A percentile compares a stretch with the other conserved stretches of the same genome.
Evolutionary conservation across 352 stramenopile species (phyloP).

Genomic region (Globisporangium echinulatum): DNA sequence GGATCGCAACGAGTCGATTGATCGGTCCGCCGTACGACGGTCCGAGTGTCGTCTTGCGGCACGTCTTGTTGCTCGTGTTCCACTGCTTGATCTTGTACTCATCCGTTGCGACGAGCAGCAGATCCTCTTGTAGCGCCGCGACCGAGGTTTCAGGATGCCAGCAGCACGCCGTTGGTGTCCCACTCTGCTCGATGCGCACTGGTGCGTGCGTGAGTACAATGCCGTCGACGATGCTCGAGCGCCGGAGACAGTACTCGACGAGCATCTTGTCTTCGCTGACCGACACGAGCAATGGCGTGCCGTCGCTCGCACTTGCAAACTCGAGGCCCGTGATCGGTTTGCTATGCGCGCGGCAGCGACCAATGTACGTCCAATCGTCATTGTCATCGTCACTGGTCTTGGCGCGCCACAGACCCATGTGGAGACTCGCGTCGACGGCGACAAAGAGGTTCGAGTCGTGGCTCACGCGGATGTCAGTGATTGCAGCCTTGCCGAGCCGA

Average conservation of each 20-base stretch:
- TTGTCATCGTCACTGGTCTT: slow-evolving; percentile 23
- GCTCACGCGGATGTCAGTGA: slow-evolving; percentile 78
- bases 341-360: slow-evolving; percentile 66
- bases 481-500: slow-evolving; percentile 55
- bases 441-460: slow-evolving; percentile 70
- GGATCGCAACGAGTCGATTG: slow-evolving; percentile 70
- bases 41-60: slow-evolving; percentile 84
- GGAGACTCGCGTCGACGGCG: slow-evolving; percentile 61
- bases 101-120: slow-evolving; percentile 85
- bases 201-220: slow-evolving; percentile 72
- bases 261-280: slow-evolving; percentile 83
- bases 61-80: slow-evolving; percentile 89
- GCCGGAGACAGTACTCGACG: slow-evolving; percentile 86
- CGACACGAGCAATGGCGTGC: slow-evolving; percentile 74
- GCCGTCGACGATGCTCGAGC: slow-evolving; percentile 80
- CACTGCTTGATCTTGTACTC: slow-evolving; percentile 94
- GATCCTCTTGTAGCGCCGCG: slow-evolving; percentile 78
- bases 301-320: slow-evolving; percentile 74
- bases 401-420: slow-evolving; percentile 71
- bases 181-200: slow-evolving; percentile 79
- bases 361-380: slow-evolving; percentile 82
- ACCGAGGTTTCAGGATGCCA: slow-evolving; percentile 79
- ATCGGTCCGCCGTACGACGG: slow-evolving; percentile 89
- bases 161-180: slow-evolving; percentile 80
- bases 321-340: slow-evolving; percentile 85